A percentile compares a stretch with the other conserved stretches of the same genome.
phyloP scores from a whole-genome alignment of 164 flowering plant species.

The Aristolochia contorta region DNA sequence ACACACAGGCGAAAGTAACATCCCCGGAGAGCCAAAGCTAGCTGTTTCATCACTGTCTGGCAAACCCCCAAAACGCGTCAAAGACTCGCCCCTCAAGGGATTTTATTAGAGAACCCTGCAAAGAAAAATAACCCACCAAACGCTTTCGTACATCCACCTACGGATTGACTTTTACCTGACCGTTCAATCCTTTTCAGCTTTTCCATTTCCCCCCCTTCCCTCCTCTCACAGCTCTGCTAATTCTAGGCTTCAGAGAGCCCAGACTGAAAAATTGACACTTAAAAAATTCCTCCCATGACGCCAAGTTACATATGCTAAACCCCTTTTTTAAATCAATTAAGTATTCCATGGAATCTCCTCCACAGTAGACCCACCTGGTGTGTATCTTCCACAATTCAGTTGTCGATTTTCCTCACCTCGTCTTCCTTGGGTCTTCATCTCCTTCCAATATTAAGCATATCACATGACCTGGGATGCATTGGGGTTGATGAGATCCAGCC shows the following conservation, averaged over 20 bases:
- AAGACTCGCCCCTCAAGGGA: conserved; percentile 6
- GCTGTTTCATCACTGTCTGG: conserved; percentile 10
- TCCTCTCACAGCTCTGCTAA: background rate
- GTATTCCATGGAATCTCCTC: conserved; percentile 1
- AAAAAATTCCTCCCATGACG: background rate
- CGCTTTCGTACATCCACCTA: conserved; percentile 1
- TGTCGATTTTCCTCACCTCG: background rate
- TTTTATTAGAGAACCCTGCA: background rate
- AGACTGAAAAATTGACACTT: background rate
- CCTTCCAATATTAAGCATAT: background rate
- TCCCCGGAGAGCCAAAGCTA: conserved; percentile 2
- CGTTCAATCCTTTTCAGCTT: no score
- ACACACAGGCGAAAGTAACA: background rate
- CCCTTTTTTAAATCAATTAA: background rate
- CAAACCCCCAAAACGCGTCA: conserved; percentile 10
- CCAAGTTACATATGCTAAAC: background rate
- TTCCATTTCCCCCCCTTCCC: no score
- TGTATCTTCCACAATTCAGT: background rate
- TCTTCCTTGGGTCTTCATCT: no score
- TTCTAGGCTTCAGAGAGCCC: background rate
- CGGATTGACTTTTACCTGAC: background rate
- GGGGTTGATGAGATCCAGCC: background rate
- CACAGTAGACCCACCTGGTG: background rate
- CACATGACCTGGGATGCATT: conserved; percentile 4
- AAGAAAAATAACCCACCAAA: background rate